Base-by-base conservation (phyloP, 345 rosid genomes). In the Triadica sebifera region DNA sequence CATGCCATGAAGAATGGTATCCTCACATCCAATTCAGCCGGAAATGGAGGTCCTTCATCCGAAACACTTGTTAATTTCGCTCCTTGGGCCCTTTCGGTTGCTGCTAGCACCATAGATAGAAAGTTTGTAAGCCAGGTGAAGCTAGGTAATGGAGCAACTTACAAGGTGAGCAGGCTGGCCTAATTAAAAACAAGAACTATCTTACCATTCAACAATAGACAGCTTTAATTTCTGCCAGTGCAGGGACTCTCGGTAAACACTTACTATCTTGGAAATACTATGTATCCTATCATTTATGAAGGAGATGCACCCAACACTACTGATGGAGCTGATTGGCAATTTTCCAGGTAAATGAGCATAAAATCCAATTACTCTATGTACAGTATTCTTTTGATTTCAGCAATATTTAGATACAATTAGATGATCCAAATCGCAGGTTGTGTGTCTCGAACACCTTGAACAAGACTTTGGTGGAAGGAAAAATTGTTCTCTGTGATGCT, bases 21-120 rank as follows among this genome's bases (percentile, higher is more conserved):
- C 12, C 60, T 74, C 3, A 66, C 77, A 24, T 75, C 58, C 12
- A 57, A 19, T 60, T 45, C 72, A 12, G 81, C 67, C 7, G 87
- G 83, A 0, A 84, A 84, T 70, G 8, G 22, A 4, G 86, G 79
- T 1, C 83, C 83, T 6, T 9, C 1, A 4, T 57, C 46, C 45
- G 53, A 34, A 67, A 50, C 70, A 5, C 24, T 69, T 13, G 8
- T 58, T 20, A 85, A 77, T 62, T 39, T 74, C 12, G 64, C 79
- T 4, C 85, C 85, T 5, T 82, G 84, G 87, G 25, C 74, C 17
- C 72, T 85, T 51, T 69, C 82, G 9, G 85, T 82, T 57, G 87
- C 84, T 20, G 87, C 82, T 3, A 78, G 78, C 47, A 43, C 47
- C 8, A 43, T 43, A 43, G 47, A 43, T 43, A 43, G 47, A 43